A percentile compares a stretch with the other conserved stretches of the same genome.
phyloP scores from a whole-genome alignment of 352 stramenopile species.

The Phytophthora citricola region DNA sequence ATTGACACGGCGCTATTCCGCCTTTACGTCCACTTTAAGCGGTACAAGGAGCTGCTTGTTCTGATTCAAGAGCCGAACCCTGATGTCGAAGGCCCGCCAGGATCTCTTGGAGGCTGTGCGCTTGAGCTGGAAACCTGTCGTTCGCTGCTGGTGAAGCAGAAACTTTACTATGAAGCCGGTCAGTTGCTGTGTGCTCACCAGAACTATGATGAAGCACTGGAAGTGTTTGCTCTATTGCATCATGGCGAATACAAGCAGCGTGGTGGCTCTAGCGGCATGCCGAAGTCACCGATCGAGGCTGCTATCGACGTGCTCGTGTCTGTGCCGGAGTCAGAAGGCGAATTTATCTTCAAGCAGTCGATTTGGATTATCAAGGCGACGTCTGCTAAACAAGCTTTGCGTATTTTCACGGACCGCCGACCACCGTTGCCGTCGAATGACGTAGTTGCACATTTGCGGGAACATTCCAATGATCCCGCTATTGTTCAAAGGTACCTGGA shows the following conservation, averaged over 20 bases:
- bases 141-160: slow-evolving; percentile 68
- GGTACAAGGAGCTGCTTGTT: slow-evolving; percentile 78
- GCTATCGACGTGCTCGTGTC: slow-evolving; percentile 89
- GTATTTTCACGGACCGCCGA: slow-evolving; percentile 84
- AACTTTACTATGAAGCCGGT: slow-evolving; percentile 84
- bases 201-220: slow-evolving; percentile 76
- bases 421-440: slow-evolving; percentile 77
- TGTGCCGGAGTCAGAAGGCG: slow-evolving; percentile 75
- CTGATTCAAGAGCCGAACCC: slow-evolving; percentile 79
- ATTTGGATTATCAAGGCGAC: slow-evolving; percentile 87
- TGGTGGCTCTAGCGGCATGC: slow-evolving; percentile 62
- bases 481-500: slow-evolving; percentile 87
- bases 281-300: slow-evolving; percentile 89
- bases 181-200: slow-evolving; percentile 74
- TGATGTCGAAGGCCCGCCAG: slow-evolving; percentile 45
- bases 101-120: slow-evolving; percentile 51
- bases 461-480: slow-evolving; percentile 73
- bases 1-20: slow-evolving; percentile 88
- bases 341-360: slow-evolving; percentile 90
- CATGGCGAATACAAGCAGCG: slow-evolving; percentile 85
- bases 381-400: slow-evolving; percentile 75
- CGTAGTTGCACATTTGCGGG: slow-evolving; percentile 77
- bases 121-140: slow-evolving; percentile 76
- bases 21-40: slow-evolving; percentile 81
- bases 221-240: slow-evolving; percentile 84